phyloP scores from a whole-genome alignment of 1,284 basidiomycete species.

The Phlebopus sp. region DNA sequence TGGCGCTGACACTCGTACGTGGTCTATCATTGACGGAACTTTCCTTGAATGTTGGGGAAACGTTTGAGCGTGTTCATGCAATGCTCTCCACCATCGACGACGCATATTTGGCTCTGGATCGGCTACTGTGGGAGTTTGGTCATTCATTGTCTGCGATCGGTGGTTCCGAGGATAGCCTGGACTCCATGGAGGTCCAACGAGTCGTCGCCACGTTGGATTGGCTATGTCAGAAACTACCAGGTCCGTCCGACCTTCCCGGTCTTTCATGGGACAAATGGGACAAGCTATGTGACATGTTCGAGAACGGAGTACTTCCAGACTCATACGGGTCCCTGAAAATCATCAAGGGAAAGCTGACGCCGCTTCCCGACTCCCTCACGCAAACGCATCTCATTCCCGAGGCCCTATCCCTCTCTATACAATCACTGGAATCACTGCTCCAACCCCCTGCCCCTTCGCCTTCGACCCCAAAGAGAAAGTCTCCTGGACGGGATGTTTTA shows the following conservation, averaged over 20 bases:
- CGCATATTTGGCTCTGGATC: conserved; percentile 31
- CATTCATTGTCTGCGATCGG: conserved; percentile 33
- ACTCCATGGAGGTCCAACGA: conserved; percentile 29
- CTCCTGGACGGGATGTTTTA: conserved; percentile 11
- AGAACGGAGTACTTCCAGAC: conserved; percentile 26
- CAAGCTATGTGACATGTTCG: conserved; percentile 29
- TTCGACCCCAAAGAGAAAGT: conserved; percentile 24
- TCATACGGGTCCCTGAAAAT: conserved; percentile 26
- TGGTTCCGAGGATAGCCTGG: conserved; percentile 23
- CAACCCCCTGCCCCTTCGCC: conserved; percentile 22
- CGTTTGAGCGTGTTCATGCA: conserved; percentile 29
- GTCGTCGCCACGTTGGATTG: conserved; percentile 29
- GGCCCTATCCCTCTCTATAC: conserved; percentile 22
- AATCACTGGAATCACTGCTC: conserved; percentile 23
- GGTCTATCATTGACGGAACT: conserved; percentile 25
- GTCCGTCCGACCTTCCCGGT: conserved; percentile 33
- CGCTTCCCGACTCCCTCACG: conserved; percentile 24
- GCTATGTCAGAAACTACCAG: conserved; percentile 30
- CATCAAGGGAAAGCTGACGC: conserved; percentile 30
- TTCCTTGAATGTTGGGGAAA: conserved; percentile 16
- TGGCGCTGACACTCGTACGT: conserved; percentile 43
- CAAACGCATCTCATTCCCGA: conserved; percentile 31
- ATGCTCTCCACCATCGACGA: conserved; percentile 32
- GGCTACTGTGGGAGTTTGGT: conserved; percentile 36
- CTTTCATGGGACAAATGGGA: conserved; percentile 33